Evolutionary conservation across 2,329 filamentous ascomycete genomes (phyloP), one percentile per base, ranked within the genome.

Genomic region (Phialophora expanda): DNA sequence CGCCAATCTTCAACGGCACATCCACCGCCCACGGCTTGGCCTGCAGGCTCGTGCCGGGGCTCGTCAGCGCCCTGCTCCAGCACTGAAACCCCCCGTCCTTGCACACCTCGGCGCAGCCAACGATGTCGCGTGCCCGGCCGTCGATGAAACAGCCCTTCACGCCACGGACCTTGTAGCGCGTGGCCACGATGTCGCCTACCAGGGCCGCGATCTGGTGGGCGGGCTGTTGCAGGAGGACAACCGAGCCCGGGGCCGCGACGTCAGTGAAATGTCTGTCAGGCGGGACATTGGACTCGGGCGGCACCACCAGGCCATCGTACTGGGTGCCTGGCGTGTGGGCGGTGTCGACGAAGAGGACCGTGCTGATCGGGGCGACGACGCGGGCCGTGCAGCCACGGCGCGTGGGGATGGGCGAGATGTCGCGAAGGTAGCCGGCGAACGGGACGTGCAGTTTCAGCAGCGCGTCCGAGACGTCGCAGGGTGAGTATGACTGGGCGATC

Each of bases 1-100:
- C 57, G 5, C 57, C 57, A n/a, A 60, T 60, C 28, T 60, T 60
- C 3, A 60, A 32, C n/a, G 57, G 57, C 57, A 60, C 57, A 34
- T 60, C 57, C 57, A 60, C 57, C 6, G 46, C 57, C 57, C 57
- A 60, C 11, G 57, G 57, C 30, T 38, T 60, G 4, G 17, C 44
- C 44, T 60, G 26, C 6, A 60, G 57, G 17, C 57, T 60, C 57
- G 57, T 60, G 2, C 57, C 57, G n/a, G 57, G 57, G 26, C 57
- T 60, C 11, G 57, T 48, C 44, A 60, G 44, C 28, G 57, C 26
- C 46, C 50, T 53, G n/a, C 41, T 11, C 57, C 57, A 60, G 57
- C 57, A 60, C 17, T 60, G 57, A 11, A 60, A 60, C 9, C 2
- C 34, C 4, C 57, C 57, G 11, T 60, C 57, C 57, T 60, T 51